Evolutionary conservation across 805 yeast genomes (phyloP).

Genomic region (Zygosaccharomyces rouxii): DNA sequence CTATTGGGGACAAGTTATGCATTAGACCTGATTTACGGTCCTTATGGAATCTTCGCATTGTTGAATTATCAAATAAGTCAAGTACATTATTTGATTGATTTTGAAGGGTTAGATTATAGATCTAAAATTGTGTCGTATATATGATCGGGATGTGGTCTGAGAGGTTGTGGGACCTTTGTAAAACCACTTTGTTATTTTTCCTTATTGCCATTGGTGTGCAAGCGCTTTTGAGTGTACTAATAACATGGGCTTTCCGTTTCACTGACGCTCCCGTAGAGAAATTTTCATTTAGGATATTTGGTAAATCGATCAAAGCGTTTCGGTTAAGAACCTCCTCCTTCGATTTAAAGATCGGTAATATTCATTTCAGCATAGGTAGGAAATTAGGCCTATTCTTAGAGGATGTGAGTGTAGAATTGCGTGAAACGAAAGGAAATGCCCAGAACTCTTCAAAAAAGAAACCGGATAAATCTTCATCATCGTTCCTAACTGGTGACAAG

Average conservation of each 20-base stretch:
- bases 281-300: slow-evolving; percentile 20
- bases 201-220: slow-evolving; percentile 3
- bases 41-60: neutral
- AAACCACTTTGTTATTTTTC: slow-evolving; percentile 4
- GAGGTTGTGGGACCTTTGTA: slow-evolving; percentile 1
- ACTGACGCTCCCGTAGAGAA: slow-evolving; percentile 8
- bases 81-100: neutral
- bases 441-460: neutral
- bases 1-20: neutral
- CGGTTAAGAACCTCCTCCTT: slow-evolving; percentile 12
- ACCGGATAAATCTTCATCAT: neutral
- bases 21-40: neutral
- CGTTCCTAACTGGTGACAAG: neutral
- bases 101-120: neutral
- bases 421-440: neutral
- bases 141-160: neutral
- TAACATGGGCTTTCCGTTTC: slow-evolving; percentile 6
- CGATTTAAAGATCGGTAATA: slow-evolving; percentile 15
- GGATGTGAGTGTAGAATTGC: slow-evolving; percentile 15
- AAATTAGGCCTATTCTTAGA: slow-evolving; percentile 20
- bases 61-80: too few species aligned
- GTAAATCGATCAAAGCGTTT: slow-evolving; percentile 17
- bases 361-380: slow-evolving; percentile 19
- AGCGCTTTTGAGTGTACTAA: slow-evolving; percentile 3
- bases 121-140: neutral